A percentile compares a stretch with the other conserved stretches of the same genome.
These are phyloP conservation scores for Aureobasidium subglaciale DNA, from an alignment of 2,329 filamentous ascomycete genomes.

Conservation along the genomic window DNA sequence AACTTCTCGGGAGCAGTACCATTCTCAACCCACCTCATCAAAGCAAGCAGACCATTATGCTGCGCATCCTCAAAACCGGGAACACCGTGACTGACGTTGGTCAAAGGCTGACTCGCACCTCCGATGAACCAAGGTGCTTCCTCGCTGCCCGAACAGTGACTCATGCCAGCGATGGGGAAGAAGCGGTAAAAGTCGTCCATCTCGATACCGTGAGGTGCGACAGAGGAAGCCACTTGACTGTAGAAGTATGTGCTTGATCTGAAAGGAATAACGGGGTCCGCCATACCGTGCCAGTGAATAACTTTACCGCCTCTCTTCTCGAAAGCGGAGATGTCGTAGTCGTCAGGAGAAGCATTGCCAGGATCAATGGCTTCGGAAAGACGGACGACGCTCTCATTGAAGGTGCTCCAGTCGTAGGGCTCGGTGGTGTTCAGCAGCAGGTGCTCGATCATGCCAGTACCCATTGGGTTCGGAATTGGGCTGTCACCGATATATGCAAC, in stretches of 20 bases:
- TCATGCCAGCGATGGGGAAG: conserved; percentile 48
- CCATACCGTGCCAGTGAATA: conserved; percentile 36
- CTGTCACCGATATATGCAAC: conserved; percentile 19
- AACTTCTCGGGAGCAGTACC: conserved; percentile 31
- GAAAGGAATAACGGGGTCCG: conserved; percentile 39
- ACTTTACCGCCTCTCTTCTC: conserved; percentile 37
- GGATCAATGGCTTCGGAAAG: conserved; percentile 34
- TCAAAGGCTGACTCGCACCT: conserved; percentile 32
- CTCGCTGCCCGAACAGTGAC: conserved; percentile 42
- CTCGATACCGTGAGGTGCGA: conserved; percentile 23
- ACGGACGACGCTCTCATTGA: conserved; percentile 34
- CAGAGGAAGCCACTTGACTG: conserved; percentile 36
- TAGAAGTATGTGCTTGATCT: conserved; percentile 44
- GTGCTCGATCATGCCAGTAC: not conserved
- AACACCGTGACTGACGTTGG: conserved; percentile 24
- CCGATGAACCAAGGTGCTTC: conserved; percentile 14
- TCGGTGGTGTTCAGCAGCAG: conserved; percentile 23
- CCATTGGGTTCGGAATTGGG: not conserved
- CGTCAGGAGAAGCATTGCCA: conserved; percentile 29
- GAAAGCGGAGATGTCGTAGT: conserved; percentile 32
- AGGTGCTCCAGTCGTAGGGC: conserved; percentile 37
- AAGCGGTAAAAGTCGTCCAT: conserved; percentile 40
- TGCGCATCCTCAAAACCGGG: conserved; percentile 27
- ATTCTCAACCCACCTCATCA: conserved; percentile 35
- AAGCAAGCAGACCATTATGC: conserved; percentile 30